A percentile compares a stretch with the other conserved stretches of the same genome.
These are phyloP conservation scores for Raddia guianensis DNA, from an alignment of 176 grass and related monocot genomes.

Conservation along the genomic window DNA sequence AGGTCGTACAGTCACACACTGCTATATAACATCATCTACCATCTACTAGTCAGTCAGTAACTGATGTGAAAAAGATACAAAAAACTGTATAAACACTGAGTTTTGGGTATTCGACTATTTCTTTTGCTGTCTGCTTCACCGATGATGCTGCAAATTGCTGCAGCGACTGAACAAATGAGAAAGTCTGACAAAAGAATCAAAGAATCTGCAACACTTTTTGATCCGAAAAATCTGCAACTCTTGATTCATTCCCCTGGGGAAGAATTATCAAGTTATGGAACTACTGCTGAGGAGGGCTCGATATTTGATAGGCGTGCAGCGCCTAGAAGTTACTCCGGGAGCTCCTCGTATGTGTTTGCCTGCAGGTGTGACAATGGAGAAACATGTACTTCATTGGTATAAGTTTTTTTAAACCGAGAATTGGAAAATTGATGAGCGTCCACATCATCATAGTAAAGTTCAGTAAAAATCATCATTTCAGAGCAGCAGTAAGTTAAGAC, in stretches of 20 bases:
- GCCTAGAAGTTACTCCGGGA: conserved; percentile 83
- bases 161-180: conserved; percentile 11
- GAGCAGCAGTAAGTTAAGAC: conserved; percentile 2
- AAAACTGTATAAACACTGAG: background rate
- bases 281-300: conserved; percentile 66
- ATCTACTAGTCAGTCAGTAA: background rate
- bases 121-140: conserved; percentile 16
- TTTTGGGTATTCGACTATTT: background rate
- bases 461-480: conserved; percentile 30
- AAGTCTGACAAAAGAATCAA: conserved; percentile 29
- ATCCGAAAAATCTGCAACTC: background rate
- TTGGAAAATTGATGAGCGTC: background rate
- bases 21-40: background rate
- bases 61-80: background rate
- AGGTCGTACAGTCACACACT: background rate
- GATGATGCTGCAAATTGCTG: conserved; percentile 31
- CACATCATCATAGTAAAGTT: background rate
- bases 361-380: conserved; percentile 34
- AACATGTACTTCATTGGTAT: background rate
- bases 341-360: conserved; percentile 83
- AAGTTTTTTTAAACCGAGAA: conserved; percentile 13
- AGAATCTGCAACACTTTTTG: conserved; percentile 26
- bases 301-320: conserved; percentile 74
- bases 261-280: conserved; percentile 48
- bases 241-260: conserved; percentile 23